These are phyloP conservation scores for Raddia guianensis DNA, from an alignment of 176 grass and related monocot species.

Conservation along the genomic window DNA sequence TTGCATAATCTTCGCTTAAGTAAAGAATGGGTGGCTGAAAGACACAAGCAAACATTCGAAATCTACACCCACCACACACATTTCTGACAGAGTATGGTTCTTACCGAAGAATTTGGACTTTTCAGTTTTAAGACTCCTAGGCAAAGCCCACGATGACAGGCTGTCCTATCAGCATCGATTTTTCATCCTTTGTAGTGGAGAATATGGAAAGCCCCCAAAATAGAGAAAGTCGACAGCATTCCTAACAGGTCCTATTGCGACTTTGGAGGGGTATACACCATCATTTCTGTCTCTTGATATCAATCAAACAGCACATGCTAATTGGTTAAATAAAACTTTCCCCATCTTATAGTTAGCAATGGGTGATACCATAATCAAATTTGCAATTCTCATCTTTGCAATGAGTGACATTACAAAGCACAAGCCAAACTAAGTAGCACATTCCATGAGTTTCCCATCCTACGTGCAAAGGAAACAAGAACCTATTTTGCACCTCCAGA, in stretches of 20 bases:
- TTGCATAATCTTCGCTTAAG: background rate
- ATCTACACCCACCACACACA: background rate
- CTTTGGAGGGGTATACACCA: background rate
- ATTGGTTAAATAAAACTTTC: background rate
- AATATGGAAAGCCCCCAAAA: too few species aligned
- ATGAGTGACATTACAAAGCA: background rate
- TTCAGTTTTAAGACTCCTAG: background rate
- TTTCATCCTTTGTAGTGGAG: background rate
- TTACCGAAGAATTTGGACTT: background rate
- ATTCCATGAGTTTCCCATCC: background rate
- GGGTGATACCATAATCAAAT: background rate
- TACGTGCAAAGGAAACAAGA: background rate
- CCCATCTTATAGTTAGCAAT: background rate
- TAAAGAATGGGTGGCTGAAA: background rate
- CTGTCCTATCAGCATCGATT: background rate
- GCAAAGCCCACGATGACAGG: background rate
- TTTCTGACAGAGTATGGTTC: background rate
- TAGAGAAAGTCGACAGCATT: background rate
- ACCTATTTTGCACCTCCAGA: background rate
- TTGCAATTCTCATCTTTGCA: background rate
- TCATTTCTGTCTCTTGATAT: background rate
- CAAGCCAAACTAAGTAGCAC: conserved; percentile 13
- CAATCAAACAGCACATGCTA: background rate
- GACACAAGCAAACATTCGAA: background rate
- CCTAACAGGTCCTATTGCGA: background rate